Evolutionary conservation across 2,329 filamentous ascomycete genomes (phyloP), one percentile per base, ranked within the genome.

Genomic region (Ophiostoma populinum): DNA sequence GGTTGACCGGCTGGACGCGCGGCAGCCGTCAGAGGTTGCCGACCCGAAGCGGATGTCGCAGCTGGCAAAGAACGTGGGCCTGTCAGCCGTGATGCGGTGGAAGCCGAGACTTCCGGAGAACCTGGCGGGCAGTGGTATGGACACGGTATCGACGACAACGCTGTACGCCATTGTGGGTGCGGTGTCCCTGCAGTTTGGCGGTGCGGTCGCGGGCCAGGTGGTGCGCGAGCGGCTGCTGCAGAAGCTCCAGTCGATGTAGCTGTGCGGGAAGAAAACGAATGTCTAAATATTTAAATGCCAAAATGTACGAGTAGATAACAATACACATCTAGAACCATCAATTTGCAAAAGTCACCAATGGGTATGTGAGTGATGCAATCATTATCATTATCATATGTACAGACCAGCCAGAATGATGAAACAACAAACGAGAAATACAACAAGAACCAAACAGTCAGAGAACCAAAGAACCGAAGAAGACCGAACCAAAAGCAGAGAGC

Each of bases 81-180:
- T 98, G 49, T 57, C 70, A 39, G 66, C 70, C 25, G 81, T 94
- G 17, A 59, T 93, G 45, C 67, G 90, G 57, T 47, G 90, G 90
- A 81, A 80, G 55, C 90, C 90, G 19, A 73, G 70, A 59, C 67
- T 78, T 61, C 67, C 74, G 16, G 61, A 75, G 41, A 75, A 85
- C 46, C 63, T 92, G 36, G 54, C 67, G 34, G 58, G 61, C 13
- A 93, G 83, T 0, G 90, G 90, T 45, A 55, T 79, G 19, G 69
- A 81, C 18, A 62, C 75, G 4, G 75, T 95, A 17, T 60, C 92
- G 37, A 70, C 78, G 32, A 75, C 83, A 42, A 72, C 82, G 4
- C 49, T 98, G 37, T 82, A 85, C 52, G 82, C 86, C 30, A 78
- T 98, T 37, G 60, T 95, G 29, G 90, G 90, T 16, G 90, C 90